These are phyloP conservation scores for Fraxinus pennsylvanica DNA, from an alignment of 257 asterid genomes.

Conservation along the genomic window DNA sequence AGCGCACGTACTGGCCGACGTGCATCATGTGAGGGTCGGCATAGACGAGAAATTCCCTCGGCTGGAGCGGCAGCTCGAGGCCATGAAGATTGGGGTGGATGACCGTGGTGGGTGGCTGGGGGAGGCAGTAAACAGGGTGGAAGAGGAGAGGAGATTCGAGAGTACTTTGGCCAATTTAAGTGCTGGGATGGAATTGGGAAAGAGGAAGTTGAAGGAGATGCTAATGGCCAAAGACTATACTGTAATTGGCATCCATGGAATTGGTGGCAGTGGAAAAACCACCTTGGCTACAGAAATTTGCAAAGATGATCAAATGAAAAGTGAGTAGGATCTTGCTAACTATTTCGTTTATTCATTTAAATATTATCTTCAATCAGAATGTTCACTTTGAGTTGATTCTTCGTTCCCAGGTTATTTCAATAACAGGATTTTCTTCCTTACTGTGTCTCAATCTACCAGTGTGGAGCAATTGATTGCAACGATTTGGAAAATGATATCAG, in stretches of 20 bases:
- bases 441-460: slow-evolving; percentile 89
- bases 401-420: slow-evolving; percentile 64
- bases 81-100: slow-evolving; percentile 77
- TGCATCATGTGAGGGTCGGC: slow-evolving; percentile 72
- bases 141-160: slow-evolving; percentile 69
- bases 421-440: slow-evolving; percentile 61
- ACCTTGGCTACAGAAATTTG: slow-evolving; percentile 88
- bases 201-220: slow-evolving; percentile 74
- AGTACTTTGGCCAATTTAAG: slow-evolving; percentile 61
- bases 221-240: slow-evolving; percentile 34
- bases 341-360: not conserved
- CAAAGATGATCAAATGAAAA: slow-evolving; percentile 61
- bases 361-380: not conserved
- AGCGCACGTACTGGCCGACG: slow-evolving; percentile 92
- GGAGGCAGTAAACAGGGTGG: slow-evolving; percentile 75
- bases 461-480: slow-evolving; percentile 66
- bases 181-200: slow-evolving; percentile 73
- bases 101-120: slow-evolving; percentile 63
- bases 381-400: not conserved
- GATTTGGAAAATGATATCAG: slow-evolving; percentile 65
- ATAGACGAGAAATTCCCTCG: slow-evolving; percentile 71
- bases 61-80: slow-evolving; percentile 75
- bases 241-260: slow-evolving; percentile 75
- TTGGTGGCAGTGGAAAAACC: slow-evolving; percentile 91
- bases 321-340: slow-evolving; percentile 35